Percentiles rank a stretch among this genome's conserved stretches.
These are phyloP conservation scores for Huiozyma naganishii DNA, from an alignment of 805 yeast species.

Conservation along the genomic window DNA sequence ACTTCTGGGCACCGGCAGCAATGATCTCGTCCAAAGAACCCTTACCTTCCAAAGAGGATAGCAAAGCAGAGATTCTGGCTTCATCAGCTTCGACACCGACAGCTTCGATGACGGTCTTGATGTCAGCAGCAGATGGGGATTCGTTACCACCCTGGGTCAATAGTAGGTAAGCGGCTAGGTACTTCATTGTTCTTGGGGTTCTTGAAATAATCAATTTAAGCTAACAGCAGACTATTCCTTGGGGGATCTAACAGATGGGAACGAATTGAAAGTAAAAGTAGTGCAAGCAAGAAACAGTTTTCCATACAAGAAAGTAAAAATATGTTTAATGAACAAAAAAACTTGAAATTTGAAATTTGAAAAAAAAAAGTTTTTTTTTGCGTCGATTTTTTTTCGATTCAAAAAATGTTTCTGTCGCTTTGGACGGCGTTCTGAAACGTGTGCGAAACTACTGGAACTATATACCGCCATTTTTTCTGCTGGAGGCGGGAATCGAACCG, in stretches of 20 bases:
- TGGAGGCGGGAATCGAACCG: no score
- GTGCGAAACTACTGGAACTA: no score
- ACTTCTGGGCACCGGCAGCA: conserved; percentile 36
- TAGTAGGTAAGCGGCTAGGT: conserved; percentile 89
- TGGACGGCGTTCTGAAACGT: no score
- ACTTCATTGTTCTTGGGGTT: conserved; percentile 46
- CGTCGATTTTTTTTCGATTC: neutral
- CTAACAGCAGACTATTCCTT: conserved; percentile 33
- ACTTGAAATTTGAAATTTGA: neutral
- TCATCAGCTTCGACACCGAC: conserved; percentile 77
- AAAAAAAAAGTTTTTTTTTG: neutral
- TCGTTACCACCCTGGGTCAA: conserved; percentile 81
- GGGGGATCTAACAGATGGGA: neutral
- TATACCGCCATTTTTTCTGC: no score
- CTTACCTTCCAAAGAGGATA: conserved; percentile 72
- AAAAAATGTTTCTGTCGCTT: conserved; percentile 1
- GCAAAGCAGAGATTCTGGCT: conserved; percentile 58
- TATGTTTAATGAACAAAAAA: conserved; percentile 1
- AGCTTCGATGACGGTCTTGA: conserved; percentile 58
- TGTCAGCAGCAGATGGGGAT: conserved; percentile 69
- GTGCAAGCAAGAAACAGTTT: conserved; percentile 1
- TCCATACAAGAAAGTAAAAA: conserved; percentile 1
- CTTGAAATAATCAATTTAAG: conserved; percentile 30
- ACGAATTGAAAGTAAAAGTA: neutral
- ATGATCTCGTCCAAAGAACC: conserved; percentile 62